Evolutionary conservation across 2,329 filamentous ascomycete species (phyloP), one percentile per base, ranked within the genome.

Genomic region (Phoma herbarum): DNA sequence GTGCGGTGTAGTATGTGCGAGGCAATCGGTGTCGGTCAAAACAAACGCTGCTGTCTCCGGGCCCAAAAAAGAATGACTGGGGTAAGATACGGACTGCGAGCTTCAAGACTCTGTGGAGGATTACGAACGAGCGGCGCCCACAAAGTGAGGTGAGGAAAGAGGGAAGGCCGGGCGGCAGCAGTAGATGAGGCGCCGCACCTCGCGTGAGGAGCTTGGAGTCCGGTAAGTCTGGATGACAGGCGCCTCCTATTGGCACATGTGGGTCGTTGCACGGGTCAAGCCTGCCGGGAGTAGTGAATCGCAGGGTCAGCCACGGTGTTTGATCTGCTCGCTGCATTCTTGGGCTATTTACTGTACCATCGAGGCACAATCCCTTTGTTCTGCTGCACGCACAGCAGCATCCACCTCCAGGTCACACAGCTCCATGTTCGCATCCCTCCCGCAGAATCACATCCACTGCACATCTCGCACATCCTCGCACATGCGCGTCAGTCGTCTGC

Each of bases 11-110:
- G 41, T 43, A 43, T 43, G 23, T 25, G 41, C 41, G 26, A 35
- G 14, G 20, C 41, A 57, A 41, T 57, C 54, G 52, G 52, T 31
- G 39, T 59, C 43, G 57, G 57, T 59, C 59, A 60, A 64, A 64
- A 58, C 60, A 67, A 64, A 60, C 61, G 56, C 44, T 59, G 51
- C 43, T 29, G 33, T 50, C 51, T 67, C 66, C 58, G 42, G 61
- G 64, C 65, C 68, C 64, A 68, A 74, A 77, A 60, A 77, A 72
- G 75, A 77, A 71, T 75, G 75, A 77, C 75, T 76, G 71, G 69
- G 74, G 75, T 77, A 74, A 73, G 73, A 70, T 68, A 50, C 48
- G 67, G 68, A 71, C 63, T 52, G 58, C 62, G 64, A 62, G 65
- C 57, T 61, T 51, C 47, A 60, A 53, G 20, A 50, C 56, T 45